phyloP scores from a whole-genome alignment of 2,329 filamentous ascomycete species.

The Exserohilum rostratum region DNA sequence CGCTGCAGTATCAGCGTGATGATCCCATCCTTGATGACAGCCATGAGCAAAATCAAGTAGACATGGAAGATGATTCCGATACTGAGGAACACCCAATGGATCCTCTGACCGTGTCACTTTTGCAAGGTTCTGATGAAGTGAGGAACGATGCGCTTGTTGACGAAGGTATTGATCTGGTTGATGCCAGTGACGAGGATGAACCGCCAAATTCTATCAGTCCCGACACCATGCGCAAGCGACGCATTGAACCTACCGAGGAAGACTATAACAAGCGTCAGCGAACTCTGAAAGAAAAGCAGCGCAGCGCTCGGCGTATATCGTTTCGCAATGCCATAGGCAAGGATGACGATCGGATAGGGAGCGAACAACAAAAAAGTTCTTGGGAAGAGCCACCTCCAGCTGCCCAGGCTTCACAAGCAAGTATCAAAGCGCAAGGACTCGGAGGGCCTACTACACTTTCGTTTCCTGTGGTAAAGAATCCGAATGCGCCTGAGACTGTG shows the following conservation, averaged over 20 bases:
- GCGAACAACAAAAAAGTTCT: conserved; percentile 1
- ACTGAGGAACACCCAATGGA: conserved; percentile 35
- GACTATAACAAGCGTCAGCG: conserved; percentile 23
- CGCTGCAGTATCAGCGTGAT: conserved; percentile 2
- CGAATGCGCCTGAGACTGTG: conserved; percentile 67
- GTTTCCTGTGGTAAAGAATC: conserved; percentile 80
- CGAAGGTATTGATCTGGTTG: conserved; percentile 27
- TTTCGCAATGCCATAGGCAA: conserved; percentile 15
- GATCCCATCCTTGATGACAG: conserved; percentile 14
- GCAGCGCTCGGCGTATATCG: conserved; percentile 13
- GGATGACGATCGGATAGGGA: not conserved
- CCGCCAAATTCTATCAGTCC: conserved; percentile 4
- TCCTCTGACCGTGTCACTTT: conserved; percentile 37
- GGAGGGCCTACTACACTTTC: conserved; percentile 57
- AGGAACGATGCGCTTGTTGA: conserved; percentile 20
- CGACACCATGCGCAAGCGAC: conserved; percentile 26
- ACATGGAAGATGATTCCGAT: conserved; percentile 22
- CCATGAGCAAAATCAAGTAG: conserved; percentile 36
- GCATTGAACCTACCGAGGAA: conserved; percentile 12
- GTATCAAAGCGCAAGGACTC: conserved; percentile 45
- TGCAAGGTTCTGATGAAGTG: conserved; percentile 13
- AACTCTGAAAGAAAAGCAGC: conserved; percentile 13
- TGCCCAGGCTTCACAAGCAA: conserved; percentile 48
- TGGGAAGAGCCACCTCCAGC: conserved; percentile 17
- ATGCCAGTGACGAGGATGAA: conserved; percentile 21